These are phyloP conservation scores for Morella rubra DNA, from an alignment of 306 rosid species.

Conservation along the genomic window DNA sequence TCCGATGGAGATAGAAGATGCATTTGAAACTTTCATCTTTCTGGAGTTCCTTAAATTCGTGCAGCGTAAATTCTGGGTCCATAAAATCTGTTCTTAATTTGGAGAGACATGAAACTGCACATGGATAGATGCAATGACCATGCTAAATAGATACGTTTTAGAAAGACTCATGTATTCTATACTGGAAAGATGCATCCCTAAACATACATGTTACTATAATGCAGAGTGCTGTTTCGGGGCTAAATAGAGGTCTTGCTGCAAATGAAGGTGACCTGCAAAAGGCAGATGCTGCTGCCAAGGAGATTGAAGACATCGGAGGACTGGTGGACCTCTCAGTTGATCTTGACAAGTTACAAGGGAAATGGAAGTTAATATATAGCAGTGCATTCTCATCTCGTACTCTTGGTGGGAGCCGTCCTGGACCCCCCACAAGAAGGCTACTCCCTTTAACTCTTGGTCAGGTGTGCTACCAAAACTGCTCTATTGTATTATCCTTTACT, in stretches of 20 bases:
- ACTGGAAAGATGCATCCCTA: not conserved
- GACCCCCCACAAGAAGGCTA: constrained; percentile 83
- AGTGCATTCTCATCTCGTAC: too few relatives aligned
- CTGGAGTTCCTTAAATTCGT: not conserved
- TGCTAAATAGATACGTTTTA: not conserved
- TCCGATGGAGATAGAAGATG: not conserved
- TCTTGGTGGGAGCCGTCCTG: constrained; percentile 89
- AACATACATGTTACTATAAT: constrained; percentile 16
- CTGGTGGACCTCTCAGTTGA: too few relatives aligned
- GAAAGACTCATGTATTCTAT: not conserved
- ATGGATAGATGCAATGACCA: not conserved
- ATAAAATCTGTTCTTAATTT: not conserved
- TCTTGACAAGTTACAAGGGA: too few relatives aligned
- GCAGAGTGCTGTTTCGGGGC: constrained; percentile 89
- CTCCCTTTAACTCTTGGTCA: constrained; percentile 93
- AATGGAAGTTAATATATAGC: too few relatives aligned
- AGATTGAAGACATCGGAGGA: constrained; percentile 6
- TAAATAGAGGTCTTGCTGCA: constrained; percentile 94
- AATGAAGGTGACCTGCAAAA: constrained; percentile 68
- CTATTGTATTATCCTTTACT: not conserved
- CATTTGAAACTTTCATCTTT: not conserved
- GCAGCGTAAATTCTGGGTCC: not conserved
- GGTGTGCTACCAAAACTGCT: constrained; percentile 42
- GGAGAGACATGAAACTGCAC: not conserved
- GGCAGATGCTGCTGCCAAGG: constrained; percentile 89